These are phyloP conservation scores for Kewa caespitosa DNA, from an alignment of 179 eudicot genomes.

Conservation along the genomic window DNA sequence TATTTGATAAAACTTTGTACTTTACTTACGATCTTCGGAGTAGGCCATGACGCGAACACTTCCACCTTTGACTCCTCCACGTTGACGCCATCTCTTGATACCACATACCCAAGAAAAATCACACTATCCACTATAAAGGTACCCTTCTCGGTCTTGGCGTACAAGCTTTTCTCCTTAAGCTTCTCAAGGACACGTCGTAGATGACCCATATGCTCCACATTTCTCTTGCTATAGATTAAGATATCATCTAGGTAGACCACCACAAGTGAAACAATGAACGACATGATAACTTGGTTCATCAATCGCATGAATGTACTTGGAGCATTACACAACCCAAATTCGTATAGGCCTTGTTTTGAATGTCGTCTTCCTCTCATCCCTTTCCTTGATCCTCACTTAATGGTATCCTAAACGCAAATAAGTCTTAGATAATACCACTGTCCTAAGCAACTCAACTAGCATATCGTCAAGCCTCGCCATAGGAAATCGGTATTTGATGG, in stretches of 20 bases:
- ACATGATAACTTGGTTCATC: conserved; percentile 7
- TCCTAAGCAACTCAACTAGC: too few relatives aligned
- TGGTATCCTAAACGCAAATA: background rate
- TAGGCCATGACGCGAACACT: too few relatives aligned
- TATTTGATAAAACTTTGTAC: too few relatives aligned
- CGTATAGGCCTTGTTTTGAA: conserved; percentile 1
- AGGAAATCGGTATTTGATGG: too few relatives aligned
- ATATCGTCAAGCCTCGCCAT: too few relatives aligned
- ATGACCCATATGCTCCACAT: conserved; percentile 7
- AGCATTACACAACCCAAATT: conserved; percentile 19
- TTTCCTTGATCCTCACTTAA: background rate
- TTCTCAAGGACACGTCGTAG: background rate
- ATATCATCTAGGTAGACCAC: background rate
- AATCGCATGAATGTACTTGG: conserved; percentile 19
- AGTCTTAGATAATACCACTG: too few relatives aligned
- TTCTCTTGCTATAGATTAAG: background rate
- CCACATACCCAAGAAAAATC: conserved; percentile 18
- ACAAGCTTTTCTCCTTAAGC: background rate
- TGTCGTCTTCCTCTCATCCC: background rate
- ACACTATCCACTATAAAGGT: conserved; percentile 1
- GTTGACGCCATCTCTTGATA: background rate
- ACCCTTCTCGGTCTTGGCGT: background rate
- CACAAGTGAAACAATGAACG: too few relatives aligned
- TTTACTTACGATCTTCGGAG: too few relatives aligned
- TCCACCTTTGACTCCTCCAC: too few relatives aligned